phyloP scores from a whole-genome alignment of 495 filamentous ascomycete genomes.

The Schizothecium vesticola region DNA sequence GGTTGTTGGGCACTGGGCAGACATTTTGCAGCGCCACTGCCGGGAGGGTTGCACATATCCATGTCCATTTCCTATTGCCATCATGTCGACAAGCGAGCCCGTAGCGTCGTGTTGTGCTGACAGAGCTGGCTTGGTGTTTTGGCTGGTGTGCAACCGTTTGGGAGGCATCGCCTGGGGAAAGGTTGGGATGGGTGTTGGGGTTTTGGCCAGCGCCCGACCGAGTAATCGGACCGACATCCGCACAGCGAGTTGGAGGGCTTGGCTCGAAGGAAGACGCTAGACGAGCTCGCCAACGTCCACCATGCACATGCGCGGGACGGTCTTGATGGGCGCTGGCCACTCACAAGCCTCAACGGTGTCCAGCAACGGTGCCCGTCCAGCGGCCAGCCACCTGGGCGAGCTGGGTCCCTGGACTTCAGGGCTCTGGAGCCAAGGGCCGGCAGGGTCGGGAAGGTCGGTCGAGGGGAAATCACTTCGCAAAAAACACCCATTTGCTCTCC shows the following conservation, averaged over 20 bases:
- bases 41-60: neutral
- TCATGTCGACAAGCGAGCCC: neutral
- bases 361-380: neutral
- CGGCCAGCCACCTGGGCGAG: neutral
- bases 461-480: neutral
- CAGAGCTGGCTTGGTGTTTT: neutral
- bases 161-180: neutral
- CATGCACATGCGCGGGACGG: constrained; percentile 18
- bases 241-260: constrained; percentile 7
- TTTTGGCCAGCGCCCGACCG: neutral
- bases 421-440: too few species aligned
- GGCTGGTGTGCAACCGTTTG: neutral
- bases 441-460: neutral
- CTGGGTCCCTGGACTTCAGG: neutral
- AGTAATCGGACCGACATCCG: constrained; percentile 28
- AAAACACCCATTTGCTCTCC: neutral
- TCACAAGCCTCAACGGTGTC: neutral
- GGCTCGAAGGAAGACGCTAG: constrained; percentile 11
- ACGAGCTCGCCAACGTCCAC: constrained; percentile 7
- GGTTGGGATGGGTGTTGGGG: neutral
- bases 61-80: neutral
- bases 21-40: neutral
- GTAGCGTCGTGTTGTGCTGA: neutral
- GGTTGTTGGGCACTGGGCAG: neutral
- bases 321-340: neutral